Percentiles rank a stretch among this genome's conserved stretches.
Evolutionary conservation across 2,329 filamentous ascomycete genomes (phyloP).

Genomic region (Daldinia sp.): DNA sequence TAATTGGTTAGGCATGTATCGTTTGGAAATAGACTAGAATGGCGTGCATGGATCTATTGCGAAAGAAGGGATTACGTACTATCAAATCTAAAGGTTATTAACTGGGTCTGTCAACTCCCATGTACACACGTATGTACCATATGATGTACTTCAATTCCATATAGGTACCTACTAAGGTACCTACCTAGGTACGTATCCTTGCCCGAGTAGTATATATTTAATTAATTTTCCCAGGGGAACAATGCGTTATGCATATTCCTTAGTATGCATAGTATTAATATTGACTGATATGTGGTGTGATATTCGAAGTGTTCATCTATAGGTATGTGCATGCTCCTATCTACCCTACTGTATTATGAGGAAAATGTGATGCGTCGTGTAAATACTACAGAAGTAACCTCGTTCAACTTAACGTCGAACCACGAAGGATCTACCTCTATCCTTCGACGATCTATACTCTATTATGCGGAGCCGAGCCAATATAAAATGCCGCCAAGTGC

Average conservation of each 20-base stretch:
- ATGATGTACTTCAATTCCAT: background rate
- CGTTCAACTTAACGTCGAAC: background rate
- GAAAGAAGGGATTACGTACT: slow-evolving; percentile 7
- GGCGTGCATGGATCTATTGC: slow-evolving; percentile 6
- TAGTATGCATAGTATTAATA: background rate
- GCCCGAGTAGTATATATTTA: background rate
- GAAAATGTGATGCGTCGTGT: too few relatives aligned
- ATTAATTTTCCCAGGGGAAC: background rate
- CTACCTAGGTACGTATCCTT: background rate
- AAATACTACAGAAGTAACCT: too few relatives aligned
- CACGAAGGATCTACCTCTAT: background rate
- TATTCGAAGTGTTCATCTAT: background rate
- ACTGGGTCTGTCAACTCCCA: slow-evolving; percentile 13
- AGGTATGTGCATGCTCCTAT: background rate
- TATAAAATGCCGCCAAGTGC: slow-evolving; percentile 66
- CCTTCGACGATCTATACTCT: background rate
- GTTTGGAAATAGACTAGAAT: background rate
- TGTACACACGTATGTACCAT: background rate
- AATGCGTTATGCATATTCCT: slow-evolving; percentile 4
- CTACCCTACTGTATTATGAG: background rate
- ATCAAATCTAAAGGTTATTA: slow-evolving; percentile 23
- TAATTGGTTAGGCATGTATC: background rate
- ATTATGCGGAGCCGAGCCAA: slow-evolving; percentile 53
- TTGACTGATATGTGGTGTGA: background rate
- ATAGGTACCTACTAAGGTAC: background rate